These are phyloP conservation scores for Zoysia matrella DNA, from an alignment of 202 grass and related monocot genomes.

Conservation along the genomic window DNA sequence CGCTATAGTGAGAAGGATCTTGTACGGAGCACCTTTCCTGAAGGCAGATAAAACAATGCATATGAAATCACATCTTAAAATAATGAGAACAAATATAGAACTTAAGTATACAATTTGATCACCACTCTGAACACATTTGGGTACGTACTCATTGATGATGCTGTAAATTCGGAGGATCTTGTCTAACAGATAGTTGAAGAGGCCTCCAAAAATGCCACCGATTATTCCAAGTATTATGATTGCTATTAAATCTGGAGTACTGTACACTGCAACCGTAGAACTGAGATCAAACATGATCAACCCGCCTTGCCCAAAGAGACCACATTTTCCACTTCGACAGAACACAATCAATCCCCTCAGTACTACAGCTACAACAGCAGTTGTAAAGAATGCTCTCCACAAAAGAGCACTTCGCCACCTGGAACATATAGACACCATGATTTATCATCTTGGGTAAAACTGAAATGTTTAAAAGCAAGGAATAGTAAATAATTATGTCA, in stretches of 20 bases:
- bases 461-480: slow-evolving; percentile 7
- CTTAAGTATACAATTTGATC: background rate
- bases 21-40: slow-evolving; percentile 58
- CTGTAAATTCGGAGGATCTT: slow-evolving; percentile 73
- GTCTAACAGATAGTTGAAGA: slow-evolving; percentile 87
- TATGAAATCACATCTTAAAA: slow-evolving; percentile 30
- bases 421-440: slow-evolving; percentile 27
- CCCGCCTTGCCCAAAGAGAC: slow-evolving; percentile 83
- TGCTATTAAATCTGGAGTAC: slow-evolving; percentile 67
- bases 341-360: slow-evolving; percentile 75
- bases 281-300: no score
- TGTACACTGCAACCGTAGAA: slow-evolving; percentile 48
- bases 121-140: background rate
- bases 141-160: slow-evolving; percentile 87
- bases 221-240: slow-evolving; percentile 78
- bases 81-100: slow-evolving; percentile 7
- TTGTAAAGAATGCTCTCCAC: no score
- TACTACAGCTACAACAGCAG: slow-evolving; percentile 81
- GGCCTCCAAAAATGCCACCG: slow-evolving; percentile 82
- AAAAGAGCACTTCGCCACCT: slow-evolving; percentile 94
- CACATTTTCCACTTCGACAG: slow-evolving; percentile 86
- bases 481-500: slow-evolving; percentile 18
- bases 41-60: slow-evolving; percentile 36
- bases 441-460: background rate
- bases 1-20: no score